These are phyloP conservation scores for Multifurca ochricompacta DNA, from an alignment of 768 basidiomycete species.

Conservation along the genomic window DNA sequence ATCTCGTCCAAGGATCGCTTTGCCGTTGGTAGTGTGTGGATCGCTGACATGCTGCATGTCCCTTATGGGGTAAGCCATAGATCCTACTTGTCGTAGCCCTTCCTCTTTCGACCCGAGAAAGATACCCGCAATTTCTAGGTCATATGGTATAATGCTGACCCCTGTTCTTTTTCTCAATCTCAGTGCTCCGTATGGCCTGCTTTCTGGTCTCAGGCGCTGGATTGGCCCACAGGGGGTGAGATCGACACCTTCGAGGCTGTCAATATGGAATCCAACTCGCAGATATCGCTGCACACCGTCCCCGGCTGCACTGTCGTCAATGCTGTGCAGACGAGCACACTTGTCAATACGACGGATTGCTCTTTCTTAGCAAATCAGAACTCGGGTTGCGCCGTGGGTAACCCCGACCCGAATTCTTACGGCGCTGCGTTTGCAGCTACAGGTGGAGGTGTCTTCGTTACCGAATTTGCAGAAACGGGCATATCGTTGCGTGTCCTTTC, in stretches of 20 bases:
- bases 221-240: conserved; percentile 57
- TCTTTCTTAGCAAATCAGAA: conserved; percentile 47
- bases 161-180: conserved; percentile 26
- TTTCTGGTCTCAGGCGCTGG: conserved; percentile 47
- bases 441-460: conserved; percentile 69
- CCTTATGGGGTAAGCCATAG: conserved; percentile 52
- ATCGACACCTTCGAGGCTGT: conserved; percentile 77
- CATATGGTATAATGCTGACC: no score
- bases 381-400: conserved; percentile 56
- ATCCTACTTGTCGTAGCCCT: background rate
- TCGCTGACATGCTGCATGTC: conserved; percentile 56
- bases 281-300: conserved; percentile 69
- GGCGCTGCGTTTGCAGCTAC: conserved; percentile 57
- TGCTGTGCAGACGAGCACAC: conserved; percentile 42
- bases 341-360: conserved; percentile 54
- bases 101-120: background rate
- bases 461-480: conserved; percentile 58
- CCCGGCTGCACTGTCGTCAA: conserved; percentile 47
- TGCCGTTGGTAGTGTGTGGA: conserved; percentile 54
- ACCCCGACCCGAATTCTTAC: conserved; percentile 48
- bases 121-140: background rate
- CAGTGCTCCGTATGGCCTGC: conserved; percentile 71
- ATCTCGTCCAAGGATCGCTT: conserved; percentile 50
- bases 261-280: conserved; percentile 55
- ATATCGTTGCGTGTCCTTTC: conserved; percentile 48